Conservation (phyloP, 768 basidiomycete genomes). For the Tricholoma hemisulphureum region DNA sequence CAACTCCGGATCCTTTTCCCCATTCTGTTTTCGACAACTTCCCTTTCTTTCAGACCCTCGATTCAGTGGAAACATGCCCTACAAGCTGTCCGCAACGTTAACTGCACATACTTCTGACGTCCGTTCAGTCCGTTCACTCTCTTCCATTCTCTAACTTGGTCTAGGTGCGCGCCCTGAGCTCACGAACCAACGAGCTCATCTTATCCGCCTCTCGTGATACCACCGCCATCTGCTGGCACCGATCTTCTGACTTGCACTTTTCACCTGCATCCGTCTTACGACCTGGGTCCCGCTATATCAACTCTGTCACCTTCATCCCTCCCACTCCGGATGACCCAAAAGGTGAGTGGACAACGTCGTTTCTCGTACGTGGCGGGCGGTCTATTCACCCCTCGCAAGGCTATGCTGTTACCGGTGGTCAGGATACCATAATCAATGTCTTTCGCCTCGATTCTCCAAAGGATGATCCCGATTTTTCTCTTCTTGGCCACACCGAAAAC, state of each 20-base stretch:
- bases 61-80: conserved; percentile 48
- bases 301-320: conserved; percentile 75
- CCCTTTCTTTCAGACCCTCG: conserved; percentile 4
- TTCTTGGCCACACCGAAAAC: conserved; percentile 89
- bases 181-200: conserved; percentile 73
- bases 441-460: conserved; percentile 59
- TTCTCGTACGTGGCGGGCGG: conserved; percentile 10
- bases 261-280: conserved; percentile 50
- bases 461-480: conserved; percentile 75
- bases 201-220: conserved; percentile 92
- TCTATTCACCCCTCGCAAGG: conserved; percentile 47
- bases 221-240: conserved; percentile 84
- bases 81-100: conserved; percentile 75
- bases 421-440: conserved; percentile 85
- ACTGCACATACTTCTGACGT: conserved; percentile 74
- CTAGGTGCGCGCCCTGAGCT: conserved; percentile 80
- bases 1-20: conserved; percentile 27
- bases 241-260: conserved; percentile 50
- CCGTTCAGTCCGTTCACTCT: conserved; percentile 29
- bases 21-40: conserved; percentile 2
- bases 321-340: conserved; percentile 67
- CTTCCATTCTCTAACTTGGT: conserved; percentile 17
- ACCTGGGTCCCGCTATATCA: conserved; percentile 75
- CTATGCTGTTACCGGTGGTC: conserved; percentile 83
- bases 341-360: conserved; percentile 46